Base-by-base conservation (phyloP, 345 rosid species). In the Citrus australasica region DNA sequence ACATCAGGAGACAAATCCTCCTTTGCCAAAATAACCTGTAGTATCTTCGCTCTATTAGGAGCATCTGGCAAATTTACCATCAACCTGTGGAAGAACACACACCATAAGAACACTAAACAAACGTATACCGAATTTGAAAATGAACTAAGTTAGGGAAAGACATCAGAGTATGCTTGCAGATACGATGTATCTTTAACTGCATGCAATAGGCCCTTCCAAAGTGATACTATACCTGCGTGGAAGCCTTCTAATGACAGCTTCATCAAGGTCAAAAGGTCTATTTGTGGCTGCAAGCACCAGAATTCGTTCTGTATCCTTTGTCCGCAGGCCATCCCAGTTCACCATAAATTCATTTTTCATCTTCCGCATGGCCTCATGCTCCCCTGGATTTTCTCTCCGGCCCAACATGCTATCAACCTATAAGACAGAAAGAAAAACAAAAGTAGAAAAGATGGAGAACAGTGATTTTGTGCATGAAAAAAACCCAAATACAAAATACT, bases 391-490 rank as follows among this genome's bases (percentile, higher is more conserved):
- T 82, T 90, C 97, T 78, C 98, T 84, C 78, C 93, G 88, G n/a
- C 99, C 97, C 84, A 95, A 77, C 99, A 95, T 91, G 89, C 97
- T 92, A 83, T 95, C 98, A 79, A 95, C 98, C 99, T 95, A 74
- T 42, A 82, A 67, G 76, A 28, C 27, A 71, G 63, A 59, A 53
- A 24, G 32, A 77, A 38, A 80, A 40, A 4, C 9, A 24, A 22
- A 46, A 67, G 16, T 19, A 42, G 63, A 38, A 73, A 22, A 40
- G 38, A 16, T 16, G n/a, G 69, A 0, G 22, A 63, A 64, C n/a
- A 46, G 53, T 37, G 9, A 28, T 53, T 14, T 25, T 11, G 3
- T 16, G 32, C 35, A 75, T 53, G 48, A 9, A 19, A 51, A 24
- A 68, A 46, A 76, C 60, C 48, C 60, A 61, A 61, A 62, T n/a